Evolutionary conservation across 768 basidiomycete species (phyloP).

Genomic region (Cystobasidium tubakii): DNA sequence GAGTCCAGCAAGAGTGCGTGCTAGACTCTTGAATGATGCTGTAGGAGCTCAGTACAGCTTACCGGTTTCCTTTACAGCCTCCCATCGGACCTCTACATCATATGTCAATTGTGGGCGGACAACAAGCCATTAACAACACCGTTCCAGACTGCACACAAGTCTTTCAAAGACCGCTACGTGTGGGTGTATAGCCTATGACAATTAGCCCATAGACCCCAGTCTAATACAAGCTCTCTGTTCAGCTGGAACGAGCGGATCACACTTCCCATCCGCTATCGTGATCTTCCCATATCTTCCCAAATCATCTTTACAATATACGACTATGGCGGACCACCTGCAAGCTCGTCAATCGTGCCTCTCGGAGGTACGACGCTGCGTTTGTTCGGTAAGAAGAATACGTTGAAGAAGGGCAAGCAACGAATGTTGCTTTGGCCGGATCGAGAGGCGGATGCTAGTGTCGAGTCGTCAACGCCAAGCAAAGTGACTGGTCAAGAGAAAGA

Average conservation of each 20-base stretch:
- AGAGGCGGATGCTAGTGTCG: constrained; percentile 77
- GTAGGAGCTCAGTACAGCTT: too few relatives aligned
- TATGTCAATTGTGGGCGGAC: constrained; percentile 82
- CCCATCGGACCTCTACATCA: constrained; percentile 87
- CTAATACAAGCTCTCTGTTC: constrained; percentile 25
- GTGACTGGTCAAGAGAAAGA: constrained; percentile 55
- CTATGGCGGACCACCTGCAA: constrained; percentile 62
- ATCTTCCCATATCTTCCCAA: constrained; percentile 80
- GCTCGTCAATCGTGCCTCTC: constrained; percentile 37
- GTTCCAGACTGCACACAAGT: constrained; percentile 83
- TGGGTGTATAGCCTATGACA: constrained; percentile 49
- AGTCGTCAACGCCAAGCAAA: constrained; percentile 83
- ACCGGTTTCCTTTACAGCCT: too few relatives aligned
- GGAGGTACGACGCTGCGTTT: constrained; percentile 85
- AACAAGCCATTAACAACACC: constrained; percentile 89
- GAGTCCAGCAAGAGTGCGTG: constrained; percentile 64
- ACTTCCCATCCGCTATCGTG: constrained; percentile 84
- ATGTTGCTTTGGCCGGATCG: constrained; percentile 72
- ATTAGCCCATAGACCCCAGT: background rate
- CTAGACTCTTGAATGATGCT: too few relatives aligned
- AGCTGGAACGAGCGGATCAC: constrained; percentile 97
- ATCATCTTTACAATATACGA: constrained; percentile 95
- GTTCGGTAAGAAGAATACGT: constrained; percentile 89
- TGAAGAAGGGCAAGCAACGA: constrained; percentile 85
- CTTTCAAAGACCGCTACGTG: constrained; percentile 78